A percentile compares a stretch with the other conserved stretches of the same genome.
phyloP scores from a whole-genome alignment of 345 rosid species.

The Pistacia vera region DNA sequence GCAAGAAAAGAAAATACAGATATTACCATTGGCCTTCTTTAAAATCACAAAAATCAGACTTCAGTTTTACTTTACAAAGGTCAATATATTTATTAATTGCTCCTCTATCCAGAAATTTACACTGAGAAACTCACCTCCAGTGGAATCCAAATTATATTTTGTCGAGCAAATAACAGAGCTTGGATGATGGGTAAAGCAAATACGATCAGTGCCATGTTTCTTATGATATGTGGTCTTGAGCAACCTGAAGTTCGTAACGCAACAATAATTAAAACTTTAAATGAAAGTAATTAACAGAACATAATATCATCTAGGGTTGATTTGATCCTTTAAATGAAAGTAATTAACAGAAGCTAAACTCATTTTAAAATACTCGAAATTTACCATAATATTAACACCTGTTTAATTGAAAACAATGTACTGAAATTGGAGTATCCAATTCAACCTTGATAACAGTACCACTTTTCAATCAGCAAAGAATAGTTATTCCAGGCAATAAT shows the following conservation, averaged over 20 bases:
- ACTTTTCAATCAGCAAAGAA: background rate
- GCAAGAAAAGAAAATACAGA: slow-evolving; percentile 17
- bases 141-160: slow-evolving; percentile 64
- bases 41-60: background rate
- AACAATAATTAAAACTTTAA: background rate
- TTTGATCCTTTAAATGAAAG: background rate
- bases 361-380: background rate
- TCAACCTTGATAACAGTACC: background rate
- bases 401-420: background rate
- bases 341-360: background rate
- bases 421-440: background rate
- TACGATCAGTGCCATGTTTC: slow-evolving; percentile 91
- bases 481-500: background rate
- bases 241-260: slow-evolving; percentile 53
- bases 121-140: slow-evolving; percentile 61
- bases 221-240: slow-evolving; percentile 93
- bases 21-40: background rate
- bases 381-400: background rate
- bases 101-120: background rate
- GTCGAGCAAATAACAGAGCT: slow-evolving; percentile 96
- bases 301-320: background rate
- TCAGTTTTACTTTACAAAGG: background rate
- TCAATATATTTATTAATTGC: background rate
- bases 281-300: background rate
- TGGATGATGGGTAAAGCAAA: slow-evolving; percentile 96